A percentile compares a stretch with the other conserved stretches of the same genome.
Evolutionary conservation across 495 filamentous ascomycete species (phyloP).

Genomic region (Chaetomium cochliodes): DNA sequence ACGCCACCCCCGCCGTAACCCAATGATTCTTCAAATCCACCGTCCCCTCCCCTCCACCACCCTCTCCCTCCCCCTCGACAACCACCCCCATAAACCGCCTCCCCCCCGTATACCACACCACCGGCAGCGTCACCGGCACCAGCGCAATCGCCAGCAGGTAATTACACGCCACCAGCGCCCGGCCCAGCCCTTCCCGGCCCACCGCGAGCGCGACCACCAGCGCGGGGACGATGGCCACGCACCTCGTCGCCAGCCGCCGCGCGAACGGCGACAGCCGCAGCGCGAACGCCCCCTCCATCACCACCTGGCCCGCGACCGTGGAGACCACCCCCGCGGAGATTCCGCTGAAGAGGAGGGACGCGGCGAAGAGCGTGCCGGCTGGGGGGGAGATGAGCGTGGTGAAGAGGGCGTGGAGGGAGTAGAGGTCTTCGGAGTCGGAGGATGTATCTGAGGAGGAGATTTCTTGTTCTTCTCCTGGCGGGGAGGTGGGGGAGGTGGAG

Average conservation of each 20-base stretch:
- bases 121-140: not conserved
- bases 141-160: not conserved
- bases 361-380: not conserved
- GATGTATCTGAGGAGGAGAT: too few relatives aligned
- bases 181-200: conserved; percentile 14
- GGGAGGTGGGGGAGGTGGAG: conserved; percentile 53
- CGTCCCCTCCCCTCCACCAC: not conserved
- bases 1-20: not conserved
- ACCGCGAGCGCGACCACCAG: conserved; percentile 76
- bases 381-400: not conserved
- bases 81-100: not conserved
- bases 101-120: not conserved
- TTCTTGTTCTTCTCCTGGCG: too few relatives aligned
- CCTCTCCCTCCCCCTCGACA: not conserved
- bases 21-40: conserved; percentile 1
- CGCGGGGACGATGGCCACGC: conserved; percentile 70
- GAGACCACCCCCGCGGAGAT: not conserved
- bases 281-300: not conserved
- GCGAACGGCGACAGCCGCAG: conserved; percentile 42
- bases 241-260: conserved; percentile 51
- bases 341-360: not conserved
- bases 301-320: not conserved
- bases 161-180: conserved; percentile 10
- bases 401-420: not conserved
- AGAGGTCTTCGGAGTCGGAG: not conserved